Evolutionary conservation across 257 asterid species (phyloP).

Genomic region (Fraxinus americana): DNA sequence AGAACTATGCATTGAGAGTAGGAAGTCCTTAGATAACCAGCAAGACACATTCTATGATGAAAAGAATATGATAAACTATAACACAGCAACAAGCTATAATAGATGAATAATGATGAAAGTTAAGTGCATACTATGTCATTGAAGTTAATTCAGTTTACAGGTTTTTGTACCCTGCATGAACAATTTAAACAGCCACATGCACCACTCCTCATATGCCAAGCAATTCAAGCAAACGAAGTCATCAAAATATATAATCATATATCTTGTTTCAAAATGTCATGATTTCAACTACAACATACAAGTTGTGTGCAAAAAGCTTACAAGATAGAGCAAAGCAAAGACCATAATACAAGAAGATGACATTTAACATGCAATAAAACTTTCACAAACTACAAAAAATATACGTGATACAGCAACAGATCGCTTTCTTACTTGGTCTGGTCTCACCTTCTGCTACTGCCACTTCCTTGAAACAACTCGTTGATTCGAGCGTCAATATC

Average conservation of each 20-base stretch:
- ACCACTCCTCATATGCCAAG: background rate
- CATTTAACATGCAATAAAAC: slow-evolving; percentile 26
- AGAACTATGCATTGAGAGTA: background rate
- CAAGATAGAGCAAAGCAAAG: slow-evolving; percentile 23
- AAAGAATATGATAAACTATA: too few species aligned
- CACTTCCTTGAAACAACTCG: slow-evolving; percentile 62
- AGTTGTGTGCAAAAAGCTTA: background rate
- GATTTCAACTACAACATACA: slow-evolving; percentile 27
- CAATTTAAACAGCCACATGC: background rate
- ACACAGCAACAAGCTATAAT: too few species aligned
- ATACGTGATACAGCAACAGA: slow-evolving; percentile 39
- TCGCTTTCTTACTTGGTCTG: slow-evolving; percentile 30
- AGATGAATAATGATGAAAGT: background rate
- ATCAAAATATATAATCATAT: slow-evolving; percentile 22
- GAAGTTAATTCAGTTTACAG: background rate
- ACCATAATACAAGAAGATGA: slow-evolving; percentile 7
- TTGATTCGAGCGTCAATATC: slow-evolving; percentile 72
- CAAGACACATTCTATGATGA: background rate
- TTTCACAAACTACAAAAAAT: slow-evolving; percentile 27
- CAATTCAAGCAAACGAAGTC: slow-evolving; percentile 2
- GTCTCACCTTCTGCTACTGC: slow-evolving; percentile 64
- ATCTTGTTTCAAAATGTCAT: slow-evolving; percentile 26
- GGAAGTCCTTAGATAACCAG: background rate
- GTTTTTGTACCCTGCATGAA: background rate
- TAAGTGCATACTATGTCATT: background rate